A percentile compares a stretch with the other conserved stretches of the same genome.
Evolutionary conservation across 2,329 filamentous ascomycete species (phyloP).

Genomic region (Stachybotrys elegans): DNA sequence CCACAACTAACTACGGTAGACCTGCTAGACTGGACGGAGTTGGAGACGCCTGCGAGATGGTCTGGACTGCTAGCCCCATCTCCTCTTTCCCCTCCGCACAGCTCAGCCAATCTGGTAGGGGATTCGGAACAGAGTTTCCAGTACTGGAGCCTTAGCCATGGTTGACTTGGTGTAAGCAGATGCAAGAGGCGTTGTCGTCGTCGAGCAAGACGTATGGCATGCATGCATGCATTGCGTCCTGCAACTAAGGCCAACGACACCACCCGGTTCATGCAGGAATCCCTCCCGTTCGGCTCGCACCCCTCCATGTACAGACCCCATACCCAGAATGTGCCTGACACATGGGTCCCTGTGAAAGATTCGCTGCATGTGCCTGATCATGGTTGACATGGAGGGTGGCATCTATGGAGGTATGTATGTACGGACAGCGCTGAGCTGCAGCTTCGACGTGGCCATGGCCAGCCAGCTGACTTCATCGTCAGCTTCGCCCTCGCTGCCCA

Average conservation of each 20-base stretch:
- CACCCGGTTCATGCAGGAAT: constrained; percentile 23
- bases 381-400: constrained; percentile 7
- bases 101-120: too few species aligned
- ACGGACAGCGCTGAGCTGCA: not conserved
- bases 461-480: not conserved
- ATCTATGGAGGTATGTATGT: constrained; percentile 7
- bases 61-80: too few species aligned
- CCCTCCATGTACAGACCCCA: not conserved
- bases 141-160: too few species aligned
- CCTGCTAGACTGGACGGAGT: too few species aligned
- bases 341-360: not conserved
- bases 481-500: constrained; percentile 17
- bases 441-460: constrained; percentile 3
- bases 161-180: not conserved
- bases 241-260: constrained; percentile 17
- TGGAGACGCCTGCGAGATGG: too few species aligned
- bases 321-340: constrained; percentile 5
- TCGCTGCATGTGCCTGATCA: constrained; percentile 14
- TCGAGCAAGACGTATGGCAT: constrained; percentile 23
- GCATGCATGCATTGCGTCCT: constrained; percentile 24
- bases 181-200: constrained; percentile 1
- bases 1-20: too few species aligned
- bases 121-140: too few species aligned
- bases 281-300: constrained; percentile 6
- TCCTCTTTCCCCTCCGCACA: too few species aligned